Evolutionary conservation across 148 eudicot genomes (phyloP).

Genomic region (Rhododendron simsii): DNA sequence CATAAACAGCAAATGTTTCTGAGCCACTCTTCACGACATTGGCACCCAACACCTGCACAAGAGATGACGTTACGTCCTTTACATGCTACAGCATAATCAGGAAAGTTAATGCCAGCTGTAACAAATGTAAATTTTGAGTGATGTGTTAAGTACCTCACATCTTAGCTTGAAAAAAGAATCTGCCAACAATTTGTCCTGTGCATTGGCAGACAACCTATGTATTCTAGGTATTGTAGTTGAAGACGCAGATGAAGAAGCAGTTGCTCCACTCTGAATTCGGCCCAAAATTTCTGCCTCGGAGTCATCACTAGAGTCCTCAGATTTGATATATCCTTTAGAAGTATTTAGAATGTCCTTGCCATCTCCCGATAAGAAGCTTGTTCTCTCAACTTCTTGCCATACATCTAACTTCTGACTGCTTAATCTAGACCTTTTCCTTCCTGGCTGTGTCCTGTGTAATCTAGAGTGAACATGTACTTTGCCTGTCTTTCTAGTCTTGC

Average conservation of each 20-base stretch:
- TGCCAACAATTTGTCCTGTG: constrained; percentile 45
- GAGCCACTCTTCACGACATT: constrained; percentile 91
- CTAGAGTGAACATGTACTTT: constrained; percentile 37
- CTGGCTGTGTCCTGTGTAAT: constrained; percentile 41
- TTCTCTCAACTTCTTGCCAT: constrained; percentile 93
- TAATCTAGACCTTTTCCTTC: constrained; percentile 54
- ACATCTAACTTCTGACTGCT: constrained; percentile 43
- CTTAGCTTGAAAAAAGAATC: constrained; percentile 84
- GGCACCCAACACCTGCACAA: constrained; percentile 83
- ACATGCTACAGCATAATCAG: neutral
- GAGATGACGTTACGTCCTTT: constrained; percentile 13
- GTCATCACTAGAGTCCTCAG: constrained; percentile 81
- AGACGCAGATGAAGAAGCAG: constrained; percentile 70
- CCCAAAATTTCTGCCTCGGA: constrained; percentile 59
- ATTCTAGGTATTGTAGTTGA: constrained; percentile 47
- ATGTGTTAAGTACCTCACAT: constrained; percentile 69
- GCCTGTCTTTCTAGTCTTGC: constrained; percentile 42
- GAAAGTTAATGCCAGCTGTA: neutral
- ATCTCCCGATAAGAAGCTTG: constrained; percentile 71
- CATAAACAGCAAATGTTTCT: constrained; percentile 80
- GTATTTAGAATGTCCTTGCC: constrained; percentile 63
- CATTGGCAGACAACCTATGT: constrained; percentile 17
- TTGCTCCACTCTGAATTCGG: constrained; percentile 63
- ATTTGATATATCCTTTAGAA: constrained; percentile 38
- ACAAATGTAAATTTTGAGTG: neutral